Base-by-base conservation (phyloP, 139 green algal species). In the Coelastrella sp. region DNA sequence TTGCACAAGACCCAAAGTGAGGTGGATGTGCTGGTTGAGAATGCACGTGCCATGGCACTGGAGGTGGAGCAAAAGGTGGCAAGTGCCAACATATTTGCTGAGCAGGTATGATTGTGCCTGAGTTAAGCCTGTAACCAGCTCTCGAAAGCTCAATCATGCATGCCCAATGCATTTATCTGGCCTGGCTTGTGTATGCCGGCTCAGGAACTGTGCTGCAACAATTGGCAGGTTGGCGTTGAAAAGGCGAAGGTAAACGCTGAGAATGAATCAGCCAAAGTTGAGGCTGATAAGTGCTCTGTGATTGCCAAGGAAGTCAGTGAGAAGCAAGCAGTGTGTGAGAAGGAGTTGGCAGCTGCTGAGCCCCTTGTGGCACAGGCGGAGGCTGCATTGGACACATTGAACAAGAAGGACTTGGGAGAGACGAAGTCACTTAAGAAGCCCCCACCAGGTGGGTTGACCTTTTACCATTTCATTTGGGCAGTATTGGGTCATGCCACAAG, bases 381-480 rank as follows among this genome's bases (percentile, higher is more conserved):
- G 91, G 96, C 95, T 27, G 97, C 97, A 7, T 92, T 99, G 89
- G 94, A 99, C 93, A 98, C 97, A 0, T 94, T 99, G 19, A 98
- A 97, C 93, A 98, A 98, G 93, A 99, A 99, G 90, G 94, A 97
- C 73, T 70, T 96, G 86, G 96, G 96, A 70, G 96, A 98, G 94
- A 94, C 96, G 66, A 99, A 99, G 94, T 96, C 94, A 14, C 93
- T 99, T 58, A 97, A 97, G 92, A 98, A 98, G 94, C 97, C 97
- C 7, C 97, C 97, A 8, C 87, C 92, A 82, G 91, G 80, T 91
- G 20, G 0, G 80, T 49, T 66, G 25, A 15, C 25, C 12, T 17
- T 22, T 72, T 72, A 17, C 1, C 35, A 22, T 72, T 3, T 17
- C 63, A 72, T 14, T 4, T 72, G 63, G 63, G 63, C 12, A 14